phyloP scores from a whole-genome alignment of 371 early-diverging fungal species.

The Rhizopus microsporus region DNA sequence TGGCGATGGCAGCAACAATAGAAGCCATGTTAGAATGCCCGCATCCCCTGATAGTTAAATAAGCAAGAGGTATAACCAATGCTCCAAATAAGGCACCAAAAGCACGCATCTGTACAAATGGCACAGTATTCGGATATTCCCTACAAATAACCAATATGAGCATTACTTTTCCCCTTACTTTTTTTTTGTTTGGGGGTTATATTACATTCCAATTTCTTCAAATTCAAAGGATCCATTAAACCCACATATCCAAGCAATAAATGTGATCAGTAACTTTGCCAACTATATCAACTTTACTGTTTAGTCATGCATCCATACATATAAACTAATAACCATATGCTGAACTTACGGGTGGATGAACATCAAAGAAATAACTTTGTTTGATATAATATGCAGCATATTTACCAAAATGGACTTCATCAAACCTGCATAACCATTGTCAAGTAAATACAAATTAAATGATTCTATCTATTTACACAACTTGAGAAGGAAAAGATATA shows the following conservation, averaged over 20 bases:
- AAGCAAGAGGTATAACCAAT: conserved; percentile 78
- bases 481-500: conserved; percentile 21
- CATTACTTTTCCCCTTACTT: background rate
- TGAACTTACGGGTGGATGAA: conserved; percentile 58
- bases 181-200: background rate
- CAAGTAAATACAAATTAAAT: background rate
- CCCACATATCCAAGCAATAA: conserved; percentile 72
- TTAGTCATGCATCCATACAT: background rate
- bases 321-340: background rate
- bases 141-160: conserved; percentile 9
- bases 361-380: conserved; percentile 96
- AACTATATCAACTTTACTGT: conserved; percentile 40
- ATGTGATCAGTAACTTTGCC: conserved; percentile 93
- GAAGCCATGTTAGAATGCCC: conserved; percentile 73
- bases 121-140: conserved; percentile 61
- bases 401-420: conserved; percentile 99
- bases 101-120: conserved; percentile 84
- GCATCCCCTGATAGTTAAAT: conserved; percentile 75
- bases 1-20: conserved; percentile 66
- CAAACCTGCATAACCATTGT: conserved; percentile 55
- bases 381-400: conserved; percentile 96
- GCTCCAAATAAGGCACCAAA: conserved; percentile 75
- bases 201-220: conserved; percentile 78
- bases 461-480: conserved; percentile 21
- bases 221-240: conserved; percentile 89